Conservation (phyloP, 2,329 filamentous ascomycete species). For the Clonostachys byssicola region DNA sequence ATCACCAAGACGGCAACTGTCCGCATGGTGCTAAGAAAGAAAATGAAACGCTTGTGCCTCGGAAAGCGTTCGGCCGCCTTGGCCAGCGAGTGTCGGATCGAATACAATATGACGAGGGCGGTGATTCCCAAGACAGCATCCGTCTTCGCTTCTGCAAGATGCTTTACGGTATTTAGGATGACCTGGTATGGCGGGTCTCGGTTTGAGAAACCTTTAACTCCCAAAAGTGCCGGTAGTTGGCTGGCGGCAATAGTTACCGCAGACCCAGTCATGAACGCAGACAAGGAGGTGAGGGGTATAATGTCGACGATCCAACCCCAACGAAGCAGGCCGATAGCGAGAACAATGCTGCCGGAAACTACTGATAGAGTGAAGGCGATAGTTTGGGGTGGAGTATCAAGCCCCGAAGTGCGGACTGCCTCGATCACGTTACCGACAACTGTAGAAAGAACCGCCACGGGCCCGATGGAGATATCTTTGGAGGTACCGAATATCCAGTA, state of each 20-base stretch:
- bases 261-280: conserved; percentile 95
- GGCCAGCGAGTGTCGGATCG: conserved; percentile 64
- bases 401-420: conserved; percentile 52
- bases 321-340: conserved; percentile 73
- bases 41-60: conserved; percentile 67
- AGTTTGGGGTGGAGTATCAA: conserved; percentile 55
- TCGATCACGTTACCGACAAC: conserved; percentile 79
- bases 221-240: conserved; percentile 79
- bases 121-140: conserved; percentile 89
- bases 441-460: conserved; percentile 92
- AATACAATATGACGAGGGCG: conserved; percentile 72
- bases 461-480: conserved; percentile 97
- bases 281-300: conserved; percentile 85
- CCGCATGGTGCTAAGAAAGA: conserved; percentile 87
- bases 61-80: conserved; percentile 66
- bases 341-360: conserved; percentile 72
- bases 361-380: conserved; percentile 78
- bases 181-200: conserved; percentile 77
- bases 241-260: conserved; percentile 84
- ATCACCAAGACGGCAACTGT: conserved; percentile 89
- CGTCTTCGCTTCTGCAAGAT: conserved; percentile 61
- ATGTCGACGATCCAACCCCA: conserved; percentile 90
- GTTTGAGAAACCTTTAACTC: conserved; percentile 70
- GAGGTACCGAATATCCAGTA: conserved; percentile 99
- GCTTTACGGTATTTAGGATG: conserved; percentile 76